phyloP scores from a whole-genome alignment of 805 yeast genomes.

The Saccharomycopsis sp. region DNA sequence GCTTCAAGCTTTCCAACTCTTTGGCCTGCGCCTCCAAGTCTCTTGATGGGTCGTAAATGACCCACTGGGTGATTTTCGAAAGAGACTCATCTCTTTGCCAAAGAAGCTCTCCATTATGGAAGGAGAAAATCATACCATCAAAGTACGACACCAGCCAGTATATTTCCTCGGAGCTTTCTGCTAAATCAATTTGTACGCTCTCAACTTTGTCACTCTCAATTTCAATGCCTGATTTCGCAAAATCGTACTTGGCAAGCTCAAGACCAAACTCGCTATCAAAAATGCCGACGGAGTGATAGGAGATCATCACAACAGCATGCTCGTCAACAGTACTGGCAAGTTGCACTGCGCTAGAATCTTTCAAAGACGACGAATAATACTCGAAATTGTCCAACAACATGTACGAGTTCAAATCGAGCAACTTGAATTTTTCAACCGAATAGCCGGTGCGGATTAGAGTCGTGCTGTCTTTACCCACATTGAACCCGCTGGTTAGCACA shows the following conservation, averaged over 20 bases:
- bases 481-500: not conserved
- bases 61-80: conserved; percentile 30
- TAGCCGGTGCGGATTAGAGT: conserved; percentile 16
- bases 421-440: not conserved
- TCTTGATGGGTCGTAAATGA: conserved; percentile 25
- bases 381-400: conserved; percentile 13
- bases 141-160: conserved; percentile 3
- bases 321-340: conserved; percentile 17
- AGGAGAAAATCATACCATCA: conserved; percentile 10
- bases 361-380: conserved; percentile 9
- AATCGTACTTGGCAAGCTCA: conserved; percentile 13
- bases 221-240: no score
- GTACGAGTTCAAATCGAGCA: conserved; percentile 15
- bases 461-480: not conserved
- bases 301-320: conserved; percentile 22
- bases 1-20: not conserved
- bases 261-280: conserved; percentile 23
- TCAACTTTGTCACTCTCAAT: not conserved
- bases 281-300: conserved; percentile 18
- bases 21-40: conserved; percentile 10
- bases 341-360: conserved; percentile 8
- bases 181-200: no score
- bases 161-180: no score
- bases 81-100: conserved; percentile 42
- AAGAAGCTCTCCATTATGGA: conserved; percentile 21